Evolutionary conservation across 2,329 filamentous ascomycete species (phyloP), one percentile per base, ranked within the genome.

Genomic region (Atkinsonella hypoxylon): DNA sequence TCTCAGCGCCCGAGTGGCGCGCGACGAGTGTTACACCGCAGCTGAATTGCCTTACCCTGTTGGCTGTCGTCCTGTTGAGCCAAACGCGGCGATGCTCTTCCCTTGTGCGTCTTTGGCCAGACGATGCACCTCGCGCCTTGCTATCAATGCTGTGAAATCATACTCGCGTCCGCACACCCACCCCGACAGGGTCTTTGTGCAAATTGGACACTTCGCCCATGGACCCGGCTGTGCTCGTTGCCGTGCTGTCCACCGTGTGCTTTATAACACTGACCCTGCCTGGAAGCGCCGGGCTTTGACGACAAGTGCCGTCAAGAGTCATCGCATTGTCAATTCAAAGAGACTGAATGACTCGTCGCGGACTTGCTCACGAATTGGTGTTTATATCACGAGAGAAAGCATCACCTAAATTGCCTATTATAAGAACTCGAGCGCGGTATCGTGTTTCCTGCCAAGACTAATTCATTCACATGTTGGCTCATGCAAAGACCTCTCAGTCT

Each of bases 1-100:
- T 46, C 22, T 22, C 13, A 47, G 43, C 49, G 40, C 46, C 44
- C 47, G 39, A 54, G 52, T 54, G 52, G 49, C 49, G 44, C 45
- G 49, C 15, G 36, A 17, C 34, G 36, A 20, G 49, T 49, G 52
- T 54, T 47, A 45, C 52, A 54, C 52, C 36, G 31, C 44, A n/a
- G 39, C 32, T 15, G 38, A 34, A 47, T 40, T 47, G 49, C n/a
- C 26, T 47, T 47, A 3, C 31, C 26, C 15, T n/a, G 17, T 17
- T 47, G 47, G 45, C 13, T 32, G 47, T 49, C 40, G 40, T 46
- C 38, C 4, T 38, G 20, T 36, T 49, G 13, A 36, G 22, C 44
- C 17, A 36, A 15, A 31, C 44, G 46, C 39, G 39, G 41, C 41
- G 20, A 49, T 38, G 22, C 26, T 44, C 10, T n/a, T 32, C 36